Evolutionary conservation across 345 rosid genomes (phyloP).

Genomic region (Brassica nigra): DNA sequence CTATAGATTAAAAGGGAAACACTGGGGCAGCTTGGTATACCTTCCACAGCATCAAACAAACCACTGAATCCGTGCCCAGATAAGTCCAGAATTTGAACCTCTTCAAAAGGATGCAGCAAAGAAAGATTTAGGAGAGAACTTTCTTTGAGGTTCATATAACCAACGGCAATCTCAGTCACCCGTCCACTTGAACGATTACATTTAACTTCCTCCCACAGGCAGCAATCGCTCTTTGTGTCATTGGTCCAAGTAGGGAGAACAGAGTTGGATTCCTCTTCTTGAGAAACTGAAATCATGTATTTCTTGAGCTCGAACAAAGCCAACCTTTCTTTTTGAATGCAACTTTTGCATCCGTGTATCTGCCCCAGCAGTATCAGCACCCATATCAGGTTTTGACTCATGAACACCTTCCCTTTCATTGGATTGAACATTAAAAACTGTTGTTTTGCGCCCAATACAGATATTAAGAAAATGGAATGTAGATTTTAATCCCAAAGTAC

Average conservation of each 20-base stretch:
- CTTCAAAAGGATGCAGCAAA: constrained; percentile 31
- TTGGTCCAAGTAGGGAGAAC: background rate
- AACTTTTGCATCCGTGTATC: background rate
- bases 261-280: background rate
- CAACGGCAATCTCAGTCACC: background rate
- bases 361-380: background rate
- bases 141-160: background rate
- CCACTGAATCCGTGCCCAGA: background rate
- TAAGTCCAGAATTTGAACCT: constrained; percentile 5
- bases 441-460: background rate
- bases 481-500: background rate
- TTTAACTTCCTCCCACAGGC: background rate
- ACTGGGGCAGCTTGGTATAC: background rate
- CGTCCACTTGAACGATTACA: constrained; percentile 8
- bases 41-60: constrained; percentile 13
- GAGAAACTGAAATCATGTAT: background rate
- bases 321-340: background rate
- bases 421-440: background rate
- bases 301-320: background rate
- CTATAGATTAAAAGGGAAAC: background rate
- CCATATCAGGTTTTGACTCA: background rate
- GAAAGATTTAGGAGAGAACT: constrained; percentile 6
- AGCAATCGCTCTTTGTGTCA: constrained; percentile 18
- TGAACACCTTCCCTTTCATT: background rate
- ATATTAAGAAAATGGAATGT: background rate